A percentile compares a stretch with the other conserved stretches of the same genome.
phyloP scores from a whole-genome alignment of 768 basidiomycete genomes.

The Rubroboletus pulcherrimus region DNA sequence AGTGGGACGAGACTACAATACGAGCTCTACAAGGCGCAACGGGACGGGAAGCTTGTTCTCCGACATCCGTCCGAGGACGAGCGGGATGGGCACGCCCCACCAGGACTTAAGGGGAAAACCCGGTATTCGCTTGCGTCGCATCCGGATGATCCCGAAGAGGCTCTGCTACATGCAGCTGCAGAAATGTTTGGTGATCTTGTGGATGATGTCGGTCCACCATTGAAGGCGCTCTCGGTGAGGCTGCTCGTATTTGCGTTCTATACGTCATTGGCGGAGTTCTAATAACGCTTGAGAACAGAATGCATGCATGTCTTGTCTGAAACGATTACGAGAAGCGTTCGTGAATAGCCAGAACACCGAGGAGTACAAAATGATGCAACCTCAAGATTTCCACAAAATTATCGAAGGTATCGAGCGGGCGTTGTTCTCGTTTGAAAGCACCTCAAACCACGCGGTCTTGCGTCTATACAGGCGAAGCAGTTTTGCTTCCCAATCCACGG shows the following conservation, averaged over 20 bases:
- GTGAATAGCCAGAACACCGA: constrained; percentile 36
- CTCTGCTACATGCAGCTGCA: constrained; percentile 49
- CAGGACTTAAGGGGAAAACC: constrained; percentile 21
- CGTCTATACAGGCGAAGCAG: constrained; percentile 63
- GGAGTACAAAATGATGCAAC: constrained; percentile 37
- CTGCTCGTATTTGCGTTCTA: background rate
- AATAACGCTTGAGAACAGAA: constrained; percentile 37
- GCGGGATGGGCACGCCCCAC: constrained; percentile 14
- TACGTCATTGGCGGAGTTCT: constrained; percentile 1
- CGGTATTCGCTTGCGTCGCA: constrained; percentile 34
- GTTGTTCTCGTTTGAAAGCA: constrained; percentile 71
- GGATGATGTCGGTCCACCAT: constrained; percentile 74
- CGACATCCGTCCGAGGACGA: constrained; percentile 11
- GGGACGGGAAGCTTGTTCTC: constrained; percentile 42
- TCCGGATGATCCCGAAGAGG: constrained; percentile 41
- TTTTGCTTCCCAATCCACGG: constrained; percentile 16
- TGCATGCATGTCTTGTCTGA: constrained; percentile 57
- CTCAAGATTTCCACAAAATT: constrained; percentile 62
- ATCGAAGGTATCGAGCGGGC: constrained; percentile 66
- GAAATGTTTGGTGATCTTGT: constrained; percentile 75
- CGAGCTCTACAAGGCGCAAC: constrained; percentile 65
- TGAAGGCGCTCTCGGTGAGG: constrained; percentile 69
- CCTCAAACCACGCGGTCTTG: constrained; percentile 79
- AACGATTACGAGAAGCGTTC: constrained; percentile 64
- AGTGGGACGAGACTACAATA: constrained; percentile 82